Percentiles rank a stretch among this genome's conserved stretches.
These are phyloP conservation scores for Syncephalastrum racemosum DNA, from an alignment of 371 early-diverging fungal genomes.

Conservation along the genomic window DNA sequence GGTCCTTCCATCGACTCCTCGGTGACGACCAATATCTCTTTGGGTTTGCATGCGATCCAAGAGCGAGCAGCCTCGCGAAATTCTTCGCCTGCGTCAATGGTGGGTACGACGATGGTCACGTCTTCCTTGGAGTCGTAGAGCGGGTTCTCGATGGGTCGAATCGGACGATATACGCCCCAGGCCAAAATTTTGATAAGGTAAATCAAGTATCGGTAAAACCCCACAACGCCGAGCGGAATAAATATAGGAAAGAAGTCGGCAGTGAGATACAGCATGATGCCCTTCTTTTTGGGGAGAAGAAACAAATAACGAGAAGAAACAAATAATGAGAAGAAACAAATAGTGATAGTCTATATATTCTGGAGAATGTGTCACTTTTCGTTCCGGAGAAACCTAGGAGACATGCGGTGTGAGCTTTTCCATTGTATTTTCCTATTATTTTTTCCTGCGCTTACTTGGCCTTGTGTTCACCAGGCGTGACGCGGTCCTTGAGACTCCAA, in stretches of 20 bases:
- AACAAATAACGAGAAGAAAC: too few relatives aligned
- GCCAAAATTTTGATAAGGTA: constrained; percentile 62
- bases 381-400: too few relatives aligned
- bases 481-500: constrained; percentile 38
- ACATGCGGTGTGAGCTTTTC: too few relatives aligned
- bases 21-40: constrained; percentile 62
- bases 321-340: too few relatives aligned
- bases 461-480: constrained; percentile 45
- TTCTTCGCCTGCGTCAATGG: constrained; percentile 78
- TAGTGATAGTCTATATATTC: too few relatives aligned
- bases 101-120: constrained; percentile 75
- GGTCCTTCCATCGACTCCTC: constrained; percentile 55
- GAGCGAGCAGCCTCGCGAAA: constrained; percentile 66
- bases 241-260: constrained; percentile 70
- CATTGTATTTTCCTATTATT: too few relatives aligned
- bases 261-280: constrained; percentile 71
- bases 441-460: constrained; percentile 27
- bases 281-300: too few relatives aligned
- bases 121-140: constrained; percentile 56
- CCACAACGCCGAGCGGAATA: constrained; percentile 72
- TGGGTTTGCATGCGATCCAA: constrained; percentile 69
- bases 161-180: constrained; percentile 56
- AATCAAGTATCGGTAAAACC: constrained; percentile 75
- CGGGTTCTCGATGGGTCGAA: constrained; percentile 49
- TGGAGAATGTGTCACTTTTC: too few relatives aligned